Conservation (phyloP, 2,329 filamentous ascomycete genomes). For the Camptophora hylomeconis region DNA sequence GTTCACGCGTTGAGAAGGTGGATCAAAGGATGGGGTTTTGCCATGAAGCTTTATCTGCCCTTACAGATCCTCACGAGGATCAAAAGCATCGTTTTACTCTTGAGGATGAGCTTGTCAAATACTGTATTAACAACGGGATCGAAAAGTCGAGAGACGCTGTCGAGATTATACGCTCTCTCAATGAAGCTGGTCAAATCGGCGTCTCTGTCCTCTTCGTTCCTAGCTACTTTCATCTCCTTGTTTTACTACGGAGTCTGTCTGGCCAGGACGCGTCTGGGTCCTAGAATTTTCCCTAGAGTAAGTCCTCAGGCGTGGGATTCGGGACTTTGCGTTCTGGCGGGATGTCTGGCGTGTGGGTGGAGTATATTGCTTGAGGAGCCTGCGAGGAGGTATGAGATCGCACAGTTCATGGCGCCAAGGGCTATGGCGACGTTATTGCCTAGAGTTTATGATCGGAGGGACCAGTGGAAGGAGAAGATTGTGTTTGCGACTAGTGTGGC, state of each 20-base stretch:
- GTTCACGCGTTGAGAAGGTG: slow-evolving; percentile 59
- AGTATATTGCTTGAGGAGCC: slow-evolving; percentile 60
- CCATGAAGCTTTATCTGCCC: slow-evolving; percentile 64
- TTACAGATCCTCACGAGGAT: slow-evolving; percentile 56
- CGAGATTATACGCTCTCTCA: slow-evolving; percentile 1
- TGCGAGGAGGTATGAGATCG: slow-evolving; percentile 57
- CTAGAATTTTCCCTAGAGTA: slow-evolving; percentile 44
- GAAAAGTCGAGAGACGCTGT: neutral
- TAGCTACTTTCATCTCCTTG: slow-evolving; percentile 62
- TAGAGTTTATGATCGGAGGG: slow-evolving; percentile 46
- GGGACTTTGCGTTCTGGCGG: slow-evolving; percentile 54
- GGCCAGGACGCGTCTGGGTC: slow-evolving; percentile 59
- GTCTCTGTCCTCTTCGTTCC: slow-evolving; percentile 59
- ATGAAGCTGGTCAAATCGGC: slow-evolving; percentile 44
- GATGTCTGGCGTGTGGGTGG: slow-evolving; percentile 68
- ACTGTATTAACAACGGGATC: too few species aligned
- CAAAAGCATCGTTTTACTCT: too few species aligned
- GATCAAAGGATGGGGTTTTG: slow-evolving; percentile 55
- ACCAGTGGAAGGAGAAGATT: slow-evolving; percentile 17
- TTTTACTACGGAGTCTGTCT: slow-evolving; percentile 84
- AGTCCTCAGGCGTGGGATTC: slow-evolving; percentile 45
- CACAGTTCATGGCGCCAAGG: slow-evolving; percentile 67
- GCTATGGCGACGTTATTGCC: slow-evolving; percentile 65
- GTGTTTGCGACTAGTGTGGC: slow-evolving; percentile 17
- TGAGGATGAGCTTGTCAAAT: too few species aligned